Conservation (phyloP, 192 early-diverging fungal genomes). For the Martensiomyces pterosporus region DNA sequence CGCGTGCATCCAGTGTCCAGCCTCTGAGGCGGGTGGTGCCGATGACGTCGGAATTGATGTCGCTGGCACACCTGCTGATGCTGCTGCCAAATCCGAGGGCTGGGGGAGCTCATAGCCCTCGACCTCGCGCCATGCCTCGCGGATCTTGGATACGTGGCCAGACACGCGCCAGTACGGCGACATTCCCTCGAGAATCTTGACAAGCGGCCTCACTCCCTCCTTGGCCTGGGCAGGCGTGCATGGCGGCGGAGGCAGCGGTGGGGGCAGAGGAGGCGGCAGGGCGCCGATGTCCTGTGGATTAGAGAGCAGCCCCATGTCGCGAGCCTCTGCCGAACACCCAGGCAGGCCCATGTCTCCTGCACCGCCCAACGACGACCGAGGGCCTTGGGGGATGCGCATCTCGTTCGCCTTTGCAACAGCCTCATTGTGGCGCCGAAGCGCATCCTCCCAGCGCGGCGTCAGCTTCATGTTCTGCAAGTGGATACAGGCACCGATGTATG, state of each 20-base stretch:
- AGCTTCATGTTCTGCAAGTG: slow-evolving; percentile 38
- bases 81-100: neutral
- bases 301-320: slow-evolving; percentile 24
- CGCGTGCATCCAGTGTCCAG: too few relatives aligned
- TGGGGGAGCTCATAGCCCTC: slow-evolving; percentile 22
- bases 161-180: slow-evolving; percentile 41
- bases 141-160: slow-evolving; percentile 22
- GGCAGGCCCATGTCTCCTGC: slow-evolving; percentile 5
- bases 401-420: slow-evolving; percentile 20
- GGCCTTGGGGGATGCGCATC: neutral
- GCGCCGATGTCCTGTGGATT: slow-evolving; percentile 19
- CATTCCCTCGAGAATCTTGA: slow-evolving; percentile 30
- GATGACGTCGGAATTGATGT: neutral
- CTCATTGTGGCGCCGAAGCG: slow-evolving; percentile 15
- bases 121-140: slow-evolving; percentile 25
- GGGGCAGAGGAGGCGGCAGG: slow-evolving; percentile 23
- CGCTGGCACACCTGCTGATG: neutral
- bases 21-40: too few relatives aligned
- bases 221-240: slow-evolving; percentile 36
- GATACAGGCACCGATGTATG: slow-evolving; percentile 25
- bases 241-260: slow-evolving; percentile 27
- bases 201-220: slow-evolving; percentile 37
- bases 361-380: neutral
- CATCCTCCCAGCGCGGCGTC: slow-evolving; percentile 31
- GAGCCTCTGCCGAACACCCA: slow-evolving; percentile 2